Evolutionary conservation across 805 yeast species (phyloP).

Genomic region (Barnettozyma californica): DNA sequence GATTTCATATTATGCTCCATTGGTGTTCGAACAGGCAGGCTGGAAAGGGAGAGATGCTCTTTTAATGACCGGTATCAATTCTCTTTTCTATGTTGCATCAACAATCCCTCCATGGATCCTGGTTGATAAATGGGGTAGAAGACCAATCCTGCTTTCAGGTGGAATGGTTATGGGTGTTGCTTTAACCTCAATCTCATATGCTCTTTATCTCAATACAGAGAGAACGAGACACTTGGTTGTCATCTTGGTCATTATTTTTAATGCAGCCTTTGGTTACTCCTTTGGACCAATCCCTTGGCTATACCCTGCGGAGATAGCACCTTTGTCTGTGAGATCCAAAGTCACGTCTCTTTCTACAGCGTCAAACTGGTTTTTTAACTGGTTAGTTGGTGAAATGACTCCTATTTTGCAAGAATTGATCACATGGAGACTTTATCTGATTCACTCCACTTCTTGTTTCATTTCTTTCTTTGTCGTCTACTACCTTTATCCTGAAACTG

Average conservation of each 20-base stretch:
- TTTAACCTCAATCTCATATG: slow-evolving; percentile 57
- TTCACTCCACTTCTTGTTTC: slow-evolving; percentile 76
- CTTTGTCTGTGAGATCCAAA: slow-evolving; percentile 77
- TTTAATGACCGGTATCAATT: slow-evolving; percentile 83
- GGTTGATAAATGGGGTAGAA: slow-evolving; percentile 88
- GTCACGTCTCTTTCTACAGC: slow-evolving; percentile 91
- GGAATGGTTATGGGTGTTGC: slow-evolving; percentile 76
- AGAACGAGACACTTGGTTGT: slow-evolving; percentile 71
- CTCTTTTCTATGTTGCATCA: slow-evolving; percentile 51
- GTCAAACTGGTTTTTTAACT: slow-evolving; percentile 89
- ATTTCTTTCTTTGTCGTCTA: slow-evolving; percentile 69
- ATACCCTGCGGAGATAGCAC: slow-evolving; percentile 81
- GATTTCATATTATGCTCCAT: slow-evolving; percentile 87
- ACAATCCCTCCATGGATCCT: slow-evolving; percentile 90
- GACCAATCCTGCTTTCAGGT: slow-evolving; percentile 77
- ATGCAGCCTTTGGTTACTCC: slow-evolving; percentile 80
- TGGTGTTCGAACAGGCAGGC: slow-evolving; percentile 93
- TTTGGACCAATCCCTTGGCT: slow-evolving; percentile 97
- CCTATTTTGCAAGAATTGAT: slow-evolving; percentile 77
- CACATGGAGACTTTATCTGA: slow-evolving; percentile 73
- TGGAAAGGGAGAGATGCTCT: slow-evolving; percentile 88
- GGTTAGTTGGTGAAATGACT: slow-evolving; percentile 86
- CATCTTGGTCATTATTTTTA: slow-evolving; percentile 67
- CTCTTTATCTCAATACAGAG: slow-evolving; percentile 41
- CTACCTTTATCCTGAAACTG: slow-evolving; percentile 81